Percentiles rank a stretch among this genome's conserved stretches.
phyloP scores from a whole-genome alignment of 164 flowering plant species.

The Echeveria elegans region DNA sequence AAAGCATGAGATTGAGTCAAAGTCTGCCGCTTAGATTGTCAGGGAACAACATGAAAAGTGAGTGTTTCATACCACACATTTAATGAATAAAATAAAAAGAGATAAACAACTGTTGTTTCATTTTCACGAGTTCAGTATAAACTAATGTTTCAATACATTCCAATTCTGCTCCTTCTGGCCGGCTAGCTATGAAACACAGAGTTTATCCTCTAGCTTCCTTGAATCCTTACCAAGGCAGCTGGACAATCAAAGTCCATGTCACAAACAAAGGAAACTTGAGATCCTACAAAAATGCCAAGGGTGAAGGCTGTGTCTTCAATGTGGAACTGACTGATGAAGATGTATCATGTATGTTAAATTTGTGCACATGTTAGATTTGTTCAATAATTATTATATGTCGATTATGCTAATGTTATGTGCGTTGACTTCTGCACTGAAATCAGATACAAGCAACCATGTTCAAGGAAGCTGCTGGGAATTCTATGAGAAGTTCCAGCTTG shows the following conservation, averaged over 20 bases:
- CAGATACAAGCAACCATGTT: conserved; percentile 98
- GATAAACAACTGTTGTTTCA: no score
- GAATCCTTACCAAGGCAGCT: conserved; percentile 90
- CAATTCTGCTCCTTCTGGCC: conserved; percentile 74
- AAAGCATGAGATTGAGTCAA: conserved; percentile 95
- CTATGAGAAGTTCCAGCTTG: conserved; percentile 58
- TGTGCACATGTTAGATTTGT: no score
- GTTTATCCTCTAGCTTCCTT: conserved; percentile 80
- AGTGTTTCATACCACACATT: conserved; percentile 22
- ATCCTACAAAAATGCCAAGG: conserved; percentile 39
- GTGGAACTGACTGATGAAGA: conserved; percentile 93
- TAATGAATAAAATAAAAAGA: no score
- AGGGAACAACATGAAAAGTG: conserved; percentile 74
- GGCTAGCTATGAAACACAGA: conserved; percentile 81
- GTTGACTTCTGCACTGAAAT: conserved; percentile 51
- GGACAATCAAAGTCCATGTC: conserved; percentile 84
- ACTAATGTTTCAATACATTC: not conserved
- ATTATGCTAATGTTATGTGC: not conserved
- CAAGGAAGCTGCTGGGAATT: conserved; percentile 85
- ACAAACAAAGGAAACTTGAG: conserved; percentile 41
- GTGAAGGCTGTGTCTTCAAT: conserved; percentile 81
- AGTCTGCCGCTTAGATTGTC: conserved; percentile 76
- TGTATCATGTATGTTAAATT: no score
- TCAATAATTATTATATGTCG: not conserved
- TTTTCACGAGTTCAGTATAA: not conserved